Conservation (phyloP, 805 yeast species). For the Candida argentea region DNA sequence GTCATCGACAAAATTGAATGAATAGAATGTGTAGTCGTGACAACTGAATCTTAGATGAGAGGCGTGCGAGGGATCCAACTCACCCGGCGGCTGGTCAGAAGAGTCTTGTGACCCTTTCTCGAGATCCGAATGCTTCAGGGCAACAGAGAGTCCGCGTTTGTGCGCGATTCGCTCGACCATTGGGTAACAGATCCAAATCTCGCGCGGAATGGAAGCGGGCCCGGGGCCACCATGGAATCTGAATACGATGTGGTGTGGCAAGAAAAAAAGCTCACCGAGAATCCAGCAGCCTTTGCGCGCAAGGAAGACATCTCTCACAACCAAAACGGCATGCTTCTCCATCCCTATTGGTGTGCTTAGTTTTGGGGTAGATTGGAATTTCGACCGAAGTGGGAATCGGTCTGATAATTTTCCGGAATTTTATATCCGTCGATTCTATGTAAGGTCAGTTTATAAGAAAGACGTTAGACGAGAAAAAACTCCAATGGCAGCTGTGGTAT, state of each 20-base stretch:
- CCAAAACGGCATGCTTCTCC: constrained; percentile 3
- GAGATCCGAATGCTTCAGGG: constrained; percentile 5
- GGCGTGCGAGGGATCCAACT: constrained; percentile 24
- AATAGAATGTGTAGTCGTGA: constrained; percentile 74
- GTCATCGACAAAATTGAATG: constrained; percentile 62
- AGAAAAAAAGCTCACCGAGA: constrained; percentile 26
- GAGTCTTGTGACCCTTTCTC: not conserved
- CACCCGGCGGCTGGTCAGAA: not conserved
- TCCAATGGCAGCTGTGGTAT: constrained; percentile 2
- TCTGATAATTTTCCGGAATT: too few relatives aligned
- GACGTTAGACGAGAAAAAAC: too few relatives aligned
- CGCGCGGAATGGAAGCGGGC: constrained; percentile 31
- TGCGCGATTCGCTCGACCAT: constrained; percentile 56
- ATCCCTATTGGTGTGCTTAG: not conserved
- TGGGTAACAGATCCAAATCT: constrained; percentile 90
- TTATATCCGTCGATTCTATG: too few relatives aligned
- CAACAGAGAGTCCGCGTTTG: constrained; percentile 43
- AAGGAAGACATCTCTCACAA: constrained; percentile 29
- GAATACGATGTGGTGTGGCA: constrained; percentile 30
- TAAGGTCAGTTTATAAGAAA: too few relatives aligned
- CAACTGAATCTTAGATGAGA: constrained; percentile 64
- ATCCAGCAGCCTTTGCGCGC: constrained; percentile 29
- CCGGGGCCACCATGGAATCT: constrained; percentile 14
- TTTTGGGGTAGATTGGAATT: not conserved
- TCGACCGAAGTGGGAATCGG: too few relatives aligned